A percentile compares a stretch with the other conserved stretches of the same genome.
Conservation (phyloP, 371 early-diverging fungal species). For the Rhizomucor pusillus region DNA sequence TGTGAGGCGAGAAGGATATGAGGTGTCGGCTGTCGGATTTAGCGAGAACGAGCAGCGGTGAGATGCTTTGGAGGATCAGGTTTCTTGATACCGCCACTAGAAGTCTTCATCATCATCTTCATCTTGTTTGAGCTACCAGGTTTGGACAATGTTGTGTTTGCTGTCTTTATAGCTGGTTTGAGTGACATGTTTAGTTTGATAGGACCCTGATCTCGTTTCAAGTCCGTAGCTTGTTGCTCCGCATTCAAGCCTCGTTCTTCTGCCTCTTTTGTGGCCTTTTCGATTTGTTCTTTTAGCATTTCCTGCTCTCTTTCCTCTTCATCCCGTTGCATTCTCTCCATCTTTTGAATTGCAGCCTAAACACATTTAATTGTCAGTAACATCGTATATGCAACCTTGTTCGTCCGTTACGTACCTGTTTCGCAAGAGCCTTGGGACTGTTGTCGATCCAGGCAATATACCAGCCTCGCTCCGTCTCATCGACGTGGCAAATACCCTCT, state of each 20-base stretch:
- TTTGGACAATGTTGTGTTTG: conserved; percentile 13
- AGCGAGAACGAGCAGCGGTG: neutral
- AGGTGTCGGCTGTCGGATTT: too few species aligned
- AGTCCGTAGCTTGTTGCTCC: conserved; percentile 52
- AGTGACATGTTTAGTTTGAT: conserved; percentile 37
- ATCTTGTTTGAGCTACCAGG: conserved; percentile 10
- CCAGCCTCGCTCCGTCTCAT: conserved; percentile 90
- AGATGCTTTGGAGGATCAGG: conserved; percentile 11
- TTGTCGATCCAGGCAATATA: conserved; percentile 91
- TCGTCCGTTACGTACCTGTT: conserved; percentile 40
- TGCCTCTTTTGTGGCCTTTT: conserved; percentile 60
- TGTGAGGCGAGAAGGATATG: too few species aligned
- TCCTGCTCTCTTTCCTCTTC: conserved; percentile 84
- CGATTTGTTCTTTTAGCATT: conserved; percentile 80
- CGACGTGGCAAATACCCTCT: conserved; percentile 82
- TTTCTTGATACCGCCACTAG: conserved; percentile 32
- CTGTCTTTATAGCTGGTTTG: conserved; percentile 19
- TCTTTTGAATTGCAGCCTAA: conserved; percentile 79
- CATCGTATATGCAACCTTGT: neutral
- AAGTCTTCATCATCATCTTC: conserved; percentile 35
- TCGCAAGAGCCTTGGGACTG: conserved; percentile 80
- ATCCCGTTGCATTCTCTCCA: conserved; percentile 75
- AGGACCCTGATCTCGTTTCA: conserved; percentile 55
- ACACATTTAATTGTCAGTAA: neutral
- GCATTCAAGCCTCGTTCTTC: conserved; percentile 37